Evolutionary conservation across 2,329 filamentous ascomycete genomes (phyloP), one percentile per base, ranked within the genome.

Genomic region (Aureobasidium sp.): DNA sequence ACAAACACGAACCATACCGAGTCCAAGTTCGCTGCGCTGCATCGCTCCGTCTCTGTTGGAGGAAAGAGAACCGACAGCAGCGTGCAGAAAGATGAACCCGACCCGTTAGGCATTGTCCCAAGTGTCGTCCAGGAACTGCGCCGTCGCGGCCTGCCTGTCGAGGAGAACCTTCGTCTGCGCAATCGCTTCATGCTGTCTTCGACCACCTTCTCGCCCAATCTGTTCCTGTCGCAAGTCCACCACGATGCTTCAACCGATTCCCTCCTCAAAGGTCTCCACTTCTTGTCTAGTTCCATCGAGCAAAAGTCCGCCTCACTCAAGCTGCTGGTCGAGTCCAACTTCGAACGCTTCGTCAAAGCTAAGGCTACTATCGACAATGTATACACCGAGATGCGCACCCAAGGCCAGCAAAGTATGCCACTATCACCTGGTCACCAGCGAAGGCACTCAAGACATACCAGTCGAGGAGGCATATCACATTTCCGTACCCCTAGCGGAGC

Each of bases 361-460:
- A 99, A 99, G 75, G 90, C 93, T 21, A 97, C 93, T 8, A 97
- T 99, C 69, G 94, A 99, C 77, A 96, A 96, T 76, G 94, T 99
- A 58, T 99, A 99, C 76, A 95, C 87, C 64, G 94, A 99, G 74
- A 99, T 99, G 94, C 79, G 82, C 32, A 82, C 82, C 37, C 82
- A 96, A 84, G 81, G 92, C 79, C 69, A 75, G 30, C 61, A 61
- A n/a, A 59, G 66, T 2, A 55, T 54, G 16, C 63, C 66, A 13
- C 51, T 62, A 11, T 63, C 62, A 9, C 57, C 62, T 29, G 59
- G 58, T 14, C 53, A 57, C 13, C 59, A 60, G 10, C 72, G 76
- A n/a, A 72, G 76, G 25, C 87, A 90, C 69, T 87, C 84, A 25
- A 81, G 88, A 27, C 85, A 87, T 66, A 77, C 85, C 29, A 91